A percentile compares a stretch with the other conserved stretches of the same genome.
These are phyloP conservation scores for Talaromyces rugulosus DNA, from an alignment of 2,329 filamentous ascomycete genomes.

Conservation along the genomic window DNA sequence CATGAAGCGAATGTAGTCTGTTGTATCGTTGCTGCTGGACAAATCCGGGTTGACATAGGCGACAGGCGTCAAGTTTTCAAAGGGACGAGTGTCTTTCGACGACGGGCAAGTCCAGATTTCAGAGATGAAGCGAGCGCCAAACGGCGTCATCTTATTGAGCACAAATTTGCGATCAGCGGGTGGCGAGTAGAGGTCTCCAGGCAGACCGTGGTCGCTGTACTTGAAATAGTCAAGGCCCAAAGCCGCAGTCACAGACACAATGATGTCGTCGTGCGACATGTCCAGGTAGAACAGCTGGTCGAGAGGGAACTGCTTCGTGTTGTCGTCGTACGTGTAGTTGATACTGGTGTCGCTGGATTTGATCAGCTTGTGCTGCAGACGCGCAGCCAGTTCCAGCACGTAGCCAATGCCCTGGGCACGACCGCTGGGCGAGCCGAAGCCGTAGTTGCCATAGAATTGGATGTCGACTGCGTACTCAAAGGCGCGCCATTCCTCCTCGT, in stretches of 20 bases:
- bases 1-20: conserved; percentile 27
- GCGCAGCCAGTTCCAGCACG: conserved; percentile 49
- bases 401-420: conserved; percentile 53
- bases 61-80: conserved; percentile 35
- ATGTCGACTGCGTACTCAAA: conserved; percentile 53
- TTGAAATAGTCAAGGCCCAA: conserved; percentile 53
- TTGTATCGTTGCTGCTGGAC: conserved; percentile 12
- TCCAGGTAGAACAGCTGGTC: conserved; percentile 49
- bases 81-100: conserved; percentile 1
- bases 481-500: conserved; percentile 51
- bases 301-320: conserved; percentile 45
- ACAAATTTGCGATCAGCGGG: conserved; percentile 43
- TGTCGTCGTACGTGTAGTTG: conserved; percentile 48
- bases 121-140: conserved; percentile 52
- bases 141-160: conserved; percentile 51
- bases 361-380: conserved; percentile 46
- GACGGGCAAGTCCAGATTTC: conserved; percentile 52
- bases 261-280: conserved; percentile 52
- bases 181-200: conserved; percentile 32
- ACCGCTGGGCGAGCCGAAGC: conserved; percentile 47
- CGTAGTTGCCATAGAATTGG: conserved; percentile 46
- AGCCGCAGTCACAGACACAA: conserved; percentile 48
- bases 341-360: conserved; percentile 48
- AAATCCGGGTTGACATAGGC: conserved; percentile 27
- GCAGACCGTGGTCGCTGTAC: conserved; percentile 23